Evolutionary conservation across 331 rosid species (phyloP).

Genomic region (Malus hybrid): DNA sequence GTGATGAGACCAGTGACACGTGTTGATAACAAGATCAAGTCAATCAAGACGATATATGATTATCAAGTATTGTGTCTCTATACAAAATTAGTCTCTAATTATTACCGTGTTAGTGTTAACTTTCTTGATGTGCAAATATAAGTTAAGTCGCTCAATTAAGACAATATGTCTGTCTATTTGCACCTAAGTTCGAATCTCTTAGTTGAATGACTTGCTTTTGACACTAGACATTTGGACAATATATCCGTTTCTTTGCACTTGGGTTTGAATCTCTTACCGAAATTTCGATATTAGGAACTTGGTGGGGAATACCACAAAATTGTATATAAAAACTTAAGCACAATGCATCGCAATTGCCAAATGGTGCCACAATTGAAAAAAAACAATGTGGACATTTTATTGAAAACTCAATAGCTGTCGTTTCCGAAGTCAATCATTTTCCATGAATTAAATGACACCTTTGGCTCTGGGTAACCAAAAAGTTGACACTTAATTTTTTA

Average conservation of each 20-base stretch:
- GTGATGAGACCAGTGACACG: background rate
- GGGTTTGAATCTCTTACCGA: too few species aligned
- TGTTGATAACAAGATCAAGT: background rate
- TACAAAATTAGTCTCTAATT: too few species aligned
- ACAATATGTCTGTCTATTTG: too few species aligned
- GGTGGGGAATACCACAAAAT: background rate
- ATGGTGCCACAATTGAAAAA: background rate
- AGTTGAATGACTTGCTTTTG: accelerated
- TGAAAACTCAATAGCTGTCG: constrained; percentile 1
- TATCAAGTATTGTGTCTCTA: background rate
- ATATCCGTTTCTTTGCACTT: too few species aligned
- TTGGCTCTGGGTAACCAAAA: background rate
- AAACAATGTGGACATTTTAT: background rate
- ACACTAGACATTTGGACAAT: too few species aligned
- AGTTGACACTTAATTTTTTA: background rate
- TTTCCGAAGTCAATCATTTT: background rate
- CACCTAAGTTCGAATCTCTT: too few species aligned
- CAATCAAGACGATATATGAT: background rate
- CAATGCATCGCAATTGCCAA: background rate
- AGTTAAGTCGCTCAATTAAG: too few species aligned
- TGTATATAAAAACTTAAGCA: background rate
- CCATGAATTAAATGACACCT: constrained; percentile 4
- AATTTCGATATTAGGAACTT: background rate
- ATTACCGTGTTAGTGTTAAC: too few species aligned
- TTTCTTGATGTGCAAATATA: too few species aligned